Evolutionary conservation across 2,329 filamentous ascomycete genomes (phyloP).

Genomic region (Dendryphion nanum): DNA sequence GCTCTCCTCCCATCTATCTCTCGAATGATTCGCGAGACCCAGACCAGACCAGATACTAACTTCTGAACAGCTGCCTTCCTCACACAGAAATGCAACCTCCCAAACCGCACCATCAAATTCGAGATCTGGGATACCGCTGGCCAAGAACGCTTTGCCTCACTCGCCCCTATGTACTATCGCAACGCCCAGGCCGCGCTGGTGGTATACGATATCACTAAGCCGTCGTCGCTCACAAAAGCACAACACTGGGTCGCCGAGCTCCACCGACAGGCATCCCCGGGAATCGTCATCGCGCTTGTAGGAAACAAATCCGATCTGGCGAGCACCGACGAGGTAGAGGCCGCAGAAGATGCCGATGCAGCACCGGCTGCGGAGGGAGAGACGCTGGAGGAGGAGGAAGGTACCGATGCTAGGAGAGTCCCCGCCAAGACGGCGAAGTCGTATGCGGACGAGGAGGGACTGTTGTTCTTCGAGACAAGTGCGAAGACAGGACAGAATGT

Average conservation of each 20-base stretch:
- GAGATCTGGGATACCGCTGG: constrained; percentile 96
- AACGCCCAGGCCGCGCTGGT: constrained; percentile 97
- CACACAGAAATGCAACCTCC: constrained; percentile 97
- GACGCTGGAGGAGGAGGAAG: constrained; percentile 56
- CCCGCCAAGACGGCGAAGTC: constrained; percentile 85
- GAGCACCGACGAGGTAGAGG: constrained; percentile 35
- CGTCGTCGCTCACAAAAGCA: constrained; percentile 90
- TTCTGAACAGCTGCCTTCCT: constrained; percentile 79
- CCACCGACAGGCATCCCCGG: constrained; percentile 90
- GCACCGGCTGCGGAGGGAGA: constrained; percentile 51
- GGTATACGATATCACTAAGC: constrained; percentile 97
- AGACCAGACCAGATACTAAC: background rate
- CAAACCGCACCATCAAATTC: constrained; percentile 70
- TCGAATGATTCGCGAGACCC: background rate
- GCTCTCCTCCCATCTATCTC: background rate
- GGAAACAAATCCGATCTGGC: constrained; percentile 87
- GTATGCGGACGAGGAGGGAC: constrained; percentile 90
- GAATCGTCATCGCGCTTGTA: constrained; percentile 94
- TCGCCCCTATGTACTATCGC: constrained; percentile 99
- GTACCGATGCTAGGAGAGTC: constrained; percentile 79
- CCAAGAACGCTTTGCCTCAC: constrained; percentile 93
- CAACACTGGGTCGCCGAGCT: constrained; percentile 99
- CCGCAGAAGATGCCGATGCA: constrained; percentile 52
- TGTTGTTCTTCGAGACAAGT: constrained; percentile 97
- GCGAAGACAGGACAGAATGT: constrained; percentile 96